Evolutionary conservation across 192 early-diverging fungal species (phyloP).

Genomic region (Chytriomyces confervae): DNA sequence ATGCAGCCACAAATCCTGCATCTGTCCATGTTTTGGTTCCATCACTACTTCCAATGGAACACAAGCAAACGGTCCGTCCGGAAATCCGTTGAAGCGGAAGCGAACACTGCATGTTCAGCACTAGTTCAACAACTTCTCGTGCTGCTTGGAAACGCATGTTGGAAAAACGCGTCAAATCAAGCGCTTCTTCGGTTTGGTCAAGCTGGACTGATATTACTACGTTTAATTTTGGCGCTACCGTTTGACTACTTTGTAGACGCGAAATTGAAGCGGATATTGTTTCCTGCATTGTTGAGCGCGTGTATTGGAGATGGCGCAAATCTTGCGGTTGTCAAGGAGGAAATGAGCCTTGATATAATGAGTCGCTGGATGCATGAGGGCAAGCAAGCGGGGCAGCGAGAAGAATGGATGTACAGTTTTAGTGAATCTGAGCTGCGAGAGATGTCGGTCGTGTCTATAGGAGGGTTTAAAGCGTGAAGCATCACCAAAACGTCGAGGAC

Average conservation of each 20-base stretch:
- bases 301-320: conserved; percentile 30
- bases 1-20: conserved; percentile 42
- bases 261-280: conserved; percentile 16
- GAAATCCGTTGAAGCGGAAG: background rate
- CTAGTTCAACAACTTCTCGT: conserved; percentile 31
- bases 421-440: too few relatives aligned
- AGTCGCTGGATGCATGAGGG: conserved; percentile 9
- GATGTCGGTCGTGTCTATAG: too few relatives aligned
- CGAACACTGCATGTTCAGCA: background rate
- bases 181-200: conserved; percentile 33
- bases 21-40: conserved; percentile 36
- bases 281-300: conserved; percentile 32
- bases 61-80: background rate
- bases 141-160: conserved; percentile 28
- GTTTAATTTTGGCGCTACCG: conserved; percentile 29
- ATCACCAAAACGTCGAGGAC: too few relatives aligned
- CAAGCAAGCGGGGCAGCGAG: background rate
- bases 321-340: conserved; percentile 28
- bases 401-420: too few relatives aligned
- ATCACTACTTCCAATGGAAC: conserved; percentile 32
- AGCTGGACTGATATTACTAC: conserved; percentile 27
- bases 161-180: conserved; percentile 22
- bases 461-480: too few relatives aligned
- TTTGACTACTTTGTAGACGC: conserved; percentile 36
- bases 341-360: conserved; percentile 22